Evolutionary conservation across 768 basidiomycete genomes (phyloP).

Genomic region (Cyclocybe cylindracea): DNA sequence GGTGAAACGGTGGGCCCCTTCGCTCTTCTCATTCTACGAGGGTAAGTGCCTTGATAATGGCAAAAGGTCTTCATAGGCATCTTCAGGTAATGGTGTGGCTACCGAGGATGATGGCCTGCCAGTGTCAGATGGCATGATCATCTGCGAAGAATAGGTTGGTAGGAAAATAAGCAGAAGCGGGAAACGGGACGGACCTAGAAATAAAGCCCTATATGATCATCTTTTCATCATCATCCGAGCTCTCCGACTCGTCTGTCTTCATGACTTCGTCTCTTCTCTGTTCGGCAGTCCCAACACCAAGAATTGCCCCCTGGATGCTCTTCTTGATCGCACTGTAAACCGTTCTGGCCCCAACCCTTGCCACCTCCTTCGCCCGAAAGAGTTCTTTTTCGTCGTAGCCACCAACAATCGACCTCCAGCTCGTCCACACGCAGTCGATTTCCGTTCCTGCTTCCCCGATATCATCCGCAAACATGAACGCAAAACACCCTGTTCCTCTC

Average conservation of each 20-base stretch:
- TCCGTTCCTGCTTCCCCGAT: slow-evolving; percentile 11
- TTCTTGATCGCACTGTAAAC: slow-evolving; percentile 53
- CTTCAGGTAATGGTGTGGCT: too few species aligned
- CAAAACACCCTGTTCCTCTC: slow-evolving; percentile 63
- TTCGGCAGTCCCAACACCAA: neutral
- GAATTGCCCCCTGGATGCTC: slow-evolving; percentile 29
- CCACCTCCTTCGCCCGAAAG: slow-evolving; percentile 47
- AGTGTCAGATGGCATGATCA: too few species aligned
- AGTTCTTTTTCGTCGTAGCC: slow-evolving; percentile 43
- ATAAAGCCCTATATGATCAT: slow-evolving; percentile 40
- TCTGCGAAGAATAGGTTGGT: too few species aligned
- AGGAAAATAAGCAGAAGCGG: neutral
- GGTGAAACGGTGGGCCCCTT: too few species aligned
- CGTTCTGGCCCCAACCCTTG: slow-evolving; percentile 40
- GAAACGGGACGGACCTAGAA: neutral
- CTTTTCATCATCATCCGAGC: slow-evolving; percentile 34
- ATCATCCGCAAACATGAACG: slow-evolving; percentile 53
- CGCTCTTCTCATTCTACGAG: too few species aligned
- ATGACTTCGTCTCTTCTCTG: slow-evolving; percentile 3
- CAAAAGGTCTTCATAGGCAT: too few species aligned
- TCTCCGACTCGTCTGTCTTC: slow-evolving; percentile 2
- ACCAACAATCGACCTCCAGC: slow-evolving; percentile 42
- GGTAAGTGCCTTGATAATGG: too few species aligned
- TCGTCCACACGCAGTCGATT: slow-evolving; percentile 55
- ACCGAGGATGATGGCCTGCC: too few species aligned